These are phyloP conservation scores for Taiwanofungus camphoratus DNA, from an alignment of 1,284 basidiomycete genomes.

Conservation along the genomic window DNA sequence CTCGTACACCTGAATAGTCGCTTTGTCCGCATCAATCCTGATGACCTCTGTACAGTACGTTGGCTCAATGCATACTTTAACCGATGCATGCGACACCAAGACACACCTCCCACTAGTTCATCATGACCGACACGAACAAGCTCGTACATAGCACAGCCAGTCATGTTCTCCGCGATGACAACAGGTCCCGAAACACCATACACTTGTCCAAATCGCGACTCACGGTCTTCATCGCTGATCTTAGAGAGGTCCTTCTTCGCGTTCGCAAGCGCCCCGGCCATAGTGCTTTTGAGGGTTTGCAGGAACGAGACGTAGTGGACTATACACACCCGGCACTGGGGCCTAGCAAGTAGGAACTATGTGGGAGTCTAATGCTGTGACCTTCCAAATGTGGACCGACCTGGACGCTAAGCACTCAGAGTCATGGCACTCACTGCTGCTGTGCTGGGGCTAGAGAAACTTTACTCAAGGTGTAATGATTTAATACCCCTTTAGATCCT, in stretches of 20 bases:
- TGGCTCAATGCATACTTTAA: neutral
- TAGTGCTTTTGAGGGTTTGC: conserved; percentile 28
- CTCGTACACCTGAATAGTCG: conserved; percentile 99
- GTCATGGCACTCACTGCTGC: no score
- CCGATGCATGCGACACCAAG: neutral
- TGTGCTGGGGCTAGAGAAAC: no score
- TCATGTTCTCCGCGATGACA: conserved; percentile 96
- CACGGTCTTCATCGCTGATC: conserved; percentile 85
- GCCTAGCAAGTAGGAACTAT: neutral
- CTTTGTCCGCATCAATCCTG: conserved; percentile 93
- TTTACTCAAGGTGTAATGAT: no score
- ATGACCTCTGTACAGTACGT: conserved; percentile 74
- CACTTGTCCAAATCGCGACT: conserved; percentile 86
- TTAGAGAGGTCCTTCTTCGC: conserved; percentile 83
- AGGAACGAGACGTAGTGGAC: no score
- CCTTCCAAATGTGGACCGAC: conserved; percentile 5
- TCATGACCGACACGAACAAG: conserved; percentile 95
- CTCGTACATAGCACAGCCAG: conserved; percentile 95
- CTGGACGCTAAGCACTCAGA: no score
- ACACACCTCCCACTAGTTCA: conserved; percentile 89
- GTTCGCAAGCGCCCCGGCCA: conserved; percentile 91
- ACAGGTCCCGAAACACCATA: conserved; percentile 95
- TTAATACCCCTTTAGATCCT: no score
- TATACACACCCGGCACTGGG: no score
- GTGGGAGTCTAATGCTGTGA: conserved; percentile 8